Evolutionary conservation across 441 rosid species (phyloP).

Genomic region (Euphorbia celastroides): DNA sequence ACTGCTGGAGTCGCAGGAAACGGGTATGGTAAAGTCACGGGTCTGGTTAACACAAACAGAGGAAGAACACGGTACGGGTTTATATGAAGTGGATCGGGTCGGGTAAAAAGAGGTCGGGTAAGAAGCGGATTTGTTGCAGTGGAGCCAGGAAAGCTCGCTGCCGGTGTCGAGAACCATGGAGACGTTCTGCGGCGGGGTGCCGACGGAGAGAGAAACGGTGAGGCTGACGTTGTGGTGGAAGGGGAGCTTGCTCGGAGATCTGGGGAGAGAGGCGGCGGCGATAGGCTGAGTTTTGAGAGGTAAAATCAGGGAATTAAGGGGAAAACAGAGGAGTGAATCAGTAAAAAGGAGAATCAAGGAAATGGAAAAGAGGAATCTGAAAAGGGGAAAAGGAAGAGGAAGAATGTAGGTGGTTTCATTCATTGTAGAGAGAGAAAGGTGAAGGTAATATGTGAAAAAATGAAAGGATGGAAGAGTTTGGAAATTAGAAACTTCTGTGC

Average conservation of each 20-base stretch:
- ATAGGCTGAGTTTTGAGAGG: constrained; percentile 52
- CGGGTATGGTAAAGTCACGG: constrained; percentile 68
- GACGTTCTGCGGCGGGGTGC: constrained; percentile 81
- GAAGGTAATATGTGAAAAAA: not conserved
- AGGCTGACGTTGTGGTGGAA: constrained; percentile 80
- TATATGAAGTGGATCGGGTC: constrained; percentile 54
- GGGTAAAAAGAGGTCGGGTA: constrained; percentile 46
- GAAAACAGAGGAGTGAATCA: not conserved
- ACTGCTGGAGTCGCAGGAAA: constrained; percentile 62
- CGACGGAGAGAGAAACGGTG: constrained; percentile 64
- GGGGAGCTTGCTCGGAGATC: constrained; percentile 62
- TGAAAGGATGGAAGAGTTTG: not conserved
- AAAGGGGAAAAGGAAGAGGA: constrained; percentile 21
- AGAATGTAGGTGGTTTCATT: constrained; percentile 1
- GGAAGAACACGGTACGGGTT: constrained; percentile 57
- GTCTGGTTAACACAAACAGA: constrained; percentile 60
- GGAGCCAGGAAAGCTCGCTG: constrained; percentile 88
- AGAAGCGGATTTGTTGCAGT: constrained; percentile 44
- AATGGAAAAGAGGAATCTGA: constrained; percentile 13
- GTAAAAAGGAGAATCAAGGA: constrained; percentile 12
- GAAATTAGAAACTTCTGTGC: not conserved
- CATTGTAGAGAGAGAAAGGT: constrained; percentile 8
- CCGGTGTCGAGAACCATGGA: constrained; percentile 90
- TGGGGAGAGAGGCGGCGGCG: constrained; percentile 33
- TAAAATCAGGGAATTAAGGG: constrained; percentile 31